Percentiles rank a stretch among this genome's conserved stretches.
These are phyloP conservation scores for Sporisorium scitamineum DNA, from an alignment of 1,284 basidiomycete species.

Conservation along the genomic window DNA sequence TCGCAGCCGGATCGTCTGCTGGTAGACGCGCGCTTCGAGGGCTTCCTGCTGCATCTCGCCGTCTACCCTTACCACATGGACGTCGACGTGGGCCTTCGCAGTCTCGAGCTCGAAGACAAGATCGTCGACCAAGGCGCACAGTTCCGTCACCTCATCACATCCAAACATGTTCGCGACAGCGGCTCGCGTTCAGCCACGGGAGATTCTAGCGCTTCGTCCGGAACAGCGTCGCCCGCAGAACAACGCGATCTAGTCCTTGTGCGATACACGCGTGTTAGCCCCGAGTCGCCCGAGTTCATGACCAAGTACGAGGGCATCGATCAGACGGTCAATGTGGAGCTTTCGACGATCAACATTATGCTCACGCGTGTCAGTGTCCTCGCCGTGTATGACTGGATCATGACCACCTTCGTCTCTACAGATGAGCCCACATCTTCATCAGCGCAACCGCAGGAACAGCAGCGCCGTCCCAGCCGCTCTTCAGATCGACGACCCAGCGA, in stretches of 20 bases:
- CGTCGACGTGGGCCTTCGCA: slow-evolving; percentile 83
- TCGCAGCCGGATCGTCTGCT: slow-evolving; percentile 79
- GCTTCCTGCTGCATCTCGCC: slow-evolving; percentile 73
- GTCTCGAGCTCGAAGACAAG: slow-evolving; percentile 73
- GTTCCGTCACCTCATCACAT: slow-evolving; percentile 80
- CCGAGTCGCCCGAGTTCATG: slow-evolving; percentile 87
- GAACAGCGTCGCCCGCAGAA: slow-evolving; percentile 32
- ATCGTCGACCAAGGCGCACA: slow-evolving; percentile 76
- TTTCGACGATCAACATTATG: slow-evolving; percentile 92
- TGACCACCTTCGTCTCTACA: slow-evolving; percentile 74
- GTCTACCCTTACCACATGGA: slow-evolving; percentile 77
- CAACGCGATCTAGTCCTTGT: slow-evolving; percentile 81
- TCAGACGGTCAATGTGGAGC: slow-evolving; percentile 85
- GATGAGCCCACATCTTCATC: slow-evolving; percentile 23
- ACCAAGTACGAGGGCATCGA: slow-evolving; percentile 87
- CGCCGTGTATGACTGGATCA: slow-evolving; percentile 94
- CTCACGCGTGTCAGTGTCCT: slow-evolving; percentile 92
- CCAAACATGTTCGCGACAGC: slow-evolving; percentile 71
- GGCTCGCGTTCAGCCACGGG: slow-evolving; percentile 28
- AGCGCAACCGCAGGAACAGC: slow-evolving; percentile 18
- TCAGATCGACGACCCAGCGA: slow-evolving; percentile 48
- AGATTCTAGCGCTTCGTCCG: slow-evolving; percentile 37
- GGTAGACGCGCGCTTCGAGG: slow-evolving; percentile 83
- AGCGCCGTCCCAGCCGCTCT: slow-evolving; percentile 36
- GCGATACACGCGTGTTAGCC: slow-evolving; percentile 83